A percentile compares a stretch with the other conserved stretches of the same genome.
Evolutionary conservation across 2,329 filamentous ascomycete genomes (phyloP).

Genomic region (Talaromyces sp.): DNA sequence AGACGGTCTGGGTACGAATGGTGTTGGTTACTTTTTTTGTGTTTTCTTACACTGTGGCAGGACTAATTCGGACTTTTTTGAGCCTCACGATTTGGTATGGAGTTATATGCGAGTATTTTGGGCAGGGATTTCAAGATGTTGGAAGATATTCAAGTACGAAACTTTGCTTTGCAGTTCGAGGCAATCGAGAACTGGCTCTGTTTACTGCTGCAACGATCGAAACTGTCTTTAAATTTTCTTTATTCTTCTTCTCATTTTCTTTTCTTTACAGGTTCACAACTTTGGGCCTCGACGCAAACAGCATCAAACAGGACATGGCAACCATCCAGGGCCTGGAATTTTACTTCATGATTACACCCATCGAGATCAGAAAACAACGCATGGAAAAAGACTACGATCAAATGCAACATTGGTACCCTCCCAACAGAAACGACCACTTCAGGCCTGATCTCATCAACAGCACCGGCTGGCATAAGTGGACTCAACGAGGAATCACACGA

Average conservation of each 20-base stretch:
- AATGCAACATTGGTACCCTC: constrained; percentile 3
- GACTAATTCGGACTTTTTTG: background rate
- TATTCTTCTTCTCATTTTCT: background rate
- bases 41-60: background rate
- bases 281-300: background rate
- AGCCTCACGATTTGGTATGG: background rate
- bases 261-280: background rate
- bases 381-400: background rate
- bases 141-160: background rate
- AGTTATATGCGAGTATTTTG: background rate
- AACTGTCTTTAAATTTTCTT: background rate
- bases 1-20: background rate
- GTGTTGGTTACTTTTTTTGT: background rate
- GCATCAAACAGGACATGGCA: background rate
- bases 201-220: background rate
- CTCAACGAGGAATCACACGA: background rate
- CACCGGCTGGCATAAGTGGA: constrained; percentile 9
- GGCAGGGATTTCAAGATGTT: background rate
- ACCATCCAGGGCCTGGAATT: constrained; percentile 1
- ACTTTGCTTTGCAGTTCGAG: background rate
- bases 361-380: background rate
- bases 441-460: background rate
- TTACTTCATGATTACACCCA: constrained; percentile 9
- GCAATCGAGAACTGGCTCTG: background rate
- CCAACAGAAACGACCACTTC: background rate